Percentiles rank a stretch among this genome's conserved stretches.
These are phyloP conservation scores for Fusarium xyrophilum DNA, from an alignment of 2,329 filamentous ascomycete species.

Conservation along the genomic window DNA sequence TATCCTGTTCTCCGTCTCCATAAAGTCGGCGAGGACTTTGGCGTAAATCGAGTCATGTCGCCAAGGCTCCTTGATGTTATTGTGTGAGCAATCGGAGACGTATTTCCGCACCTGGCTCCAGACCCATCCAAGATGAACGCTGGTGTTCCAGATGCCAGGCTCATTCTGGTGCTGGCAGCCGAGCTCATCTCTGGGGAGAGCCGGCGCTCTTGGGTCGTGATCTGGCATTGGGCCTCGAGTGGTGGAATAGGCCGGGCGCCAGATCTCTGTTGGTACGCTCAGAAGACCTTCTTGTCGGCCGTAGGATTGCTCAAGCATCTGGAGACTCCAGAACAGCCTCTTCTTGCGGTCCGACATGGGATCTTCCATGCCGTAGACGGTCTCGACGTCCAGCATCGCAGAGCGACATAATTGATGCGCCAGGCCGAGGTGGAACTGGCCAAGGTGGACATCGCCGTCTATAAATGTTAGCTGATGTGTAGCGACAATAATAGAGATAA, in stretches of 20 bases:
- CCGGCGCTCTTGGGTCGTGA: slow-evolving; percentile 46
- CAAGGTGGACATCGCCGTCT: slow-evolving; percentile 58
- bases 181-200: slow-evolving; percentile 53
- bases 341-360: slow-evolving; percentile 54
- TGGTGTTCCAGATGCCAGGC: slow-evolving; percentile 58
- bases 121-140: slow-evolving; percentile 58
- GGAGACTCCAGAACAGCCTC: slow-evolving; percentile 59
- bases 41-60: slow-evolving; percentile 60
- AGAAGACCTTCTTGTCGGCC: slow-evolving; percentile 55
- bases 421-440: slow-evolving; percentile 58
- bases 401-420: slow-evolving; percentile 59
- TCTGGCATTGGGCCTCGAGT: slow-evolving; percentile 32
- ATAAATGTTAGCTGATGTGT: background rate
- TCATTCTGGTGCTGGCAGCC: slow-evolving; percentile 51
- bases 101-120: slow-evolving; percentile 57
- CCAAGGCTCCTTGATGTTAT: slow-evolving; percentile 58
- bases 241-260: slow-evolving; percentile 48
- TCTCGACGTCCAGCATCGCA: slow-evolving; percentile 55
- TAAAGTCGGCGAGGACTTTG: slow-evolving; percentile 57
- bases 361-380: slow-evolving; percentile 48
- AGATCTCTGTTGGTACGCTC: slow-evolving; percentile 50
- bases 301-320: slow-evolving; percentile 58
- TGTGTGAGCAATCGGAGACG: slow-evolving; percentile 56
- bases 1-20: slow-evolving; percentile 57
- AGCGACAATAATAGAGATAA: background rate